phyloP scores from a whole-genome alignment of 768 basidiomycete genomes.

The Russula emetica region DNA sequence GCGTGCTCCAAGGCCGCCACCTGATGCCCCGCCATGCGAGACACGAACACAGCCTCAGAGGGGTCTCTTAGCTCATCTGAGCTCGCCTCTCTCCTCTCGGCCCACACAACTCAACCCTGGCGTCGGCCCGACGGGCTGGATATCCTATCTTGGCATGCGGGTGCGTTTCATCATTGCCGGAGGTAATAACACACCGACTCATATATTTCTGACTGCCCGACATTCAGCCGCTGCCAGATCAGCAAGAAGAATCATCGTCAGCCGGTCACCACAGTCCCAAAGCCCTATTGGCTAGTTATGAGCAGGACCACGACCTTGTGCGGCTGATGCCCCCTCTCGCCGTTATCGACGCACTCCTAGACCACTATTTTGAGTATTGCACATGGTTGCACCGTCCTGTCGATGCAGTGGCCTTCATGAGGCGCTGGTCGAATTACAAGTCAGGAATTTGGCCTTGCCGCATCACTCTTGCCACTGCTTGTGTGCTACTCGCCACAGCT shows the following conservation, averaged over 20 bases:
- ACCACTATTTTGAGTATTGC: slow-evolving; percentile 28
- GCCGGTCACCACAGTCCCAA: slow-evolving; percentile 13
- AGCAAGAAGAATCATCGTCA: slow-evolving; percentile 19
- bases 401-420: slow-evolving; percentile 20
- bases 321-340: slow-evolving; percentile 25
- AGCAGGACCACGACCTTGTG: slow-evolving; percentile 27
- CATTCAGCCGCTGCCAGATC: slow-evolving; percentile 21
- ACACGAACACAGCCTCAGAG: slow-evolving; percentile 11
- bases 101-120: slow-evolving; percentile 22
- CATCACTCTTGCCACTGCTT: slow-evolving; percentile 25
- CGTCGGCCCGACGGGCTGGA: slow-evolving; percentile 26
- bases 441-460: slow-evolving; percentile 25
- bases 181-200: neutral
- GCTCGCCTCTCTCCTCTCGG: slow-evolving; percentile 21
- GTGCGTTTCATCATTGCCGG: slow-evolving; percentile 12
- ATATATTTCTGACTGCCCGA: neutral
- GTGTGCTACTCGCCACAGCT: slow-evolving; percentile 25
- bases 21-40: slow-evolving; percentile 1
- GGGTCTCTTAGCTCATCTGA: slow-evolving; percentile 16
- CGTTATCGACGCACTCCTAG: slow-evolving; percentile 24
- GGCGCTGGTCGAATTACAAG: slow-evolving; percentile 27
- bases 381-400: slow-evolving; percentile 24
- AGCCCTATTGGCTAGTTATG: slow-evolving; percentile 18
- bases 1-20: neutral
- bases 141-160: slow-evolving; percentile 26